Evolutionary conservation across 768 basidiomycete genomes (phyloP).

Genomic region (Lactarius deliciosus): DNA sequence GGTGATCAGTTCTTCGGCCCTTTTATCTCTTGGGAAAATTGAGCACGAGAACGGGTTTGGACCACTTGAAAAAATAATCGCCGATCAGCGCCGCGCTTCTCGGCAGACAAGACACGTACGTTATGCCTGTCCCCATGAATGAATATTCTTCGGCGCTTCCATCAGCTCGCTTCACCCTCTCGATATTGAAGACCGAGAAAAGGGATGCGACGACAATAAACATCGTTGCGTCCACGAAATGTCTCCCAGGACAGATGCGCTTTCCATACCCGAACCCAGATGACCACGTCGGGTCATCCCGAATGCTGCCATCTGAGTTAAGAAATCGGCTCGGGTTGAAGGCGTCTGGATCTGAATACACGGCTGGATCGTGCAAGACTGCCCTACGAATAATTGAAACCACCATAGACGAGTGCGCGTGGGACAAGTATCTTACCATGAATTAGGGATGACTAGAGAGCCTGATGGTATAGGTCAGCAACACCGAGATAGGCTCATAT

Average conservation of each 20-base stretch:
- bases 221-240: slow-evolving; percentile 14
- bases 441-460: slow-evolving; percentile 6
- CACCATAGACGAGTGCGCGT: too few species aligned
- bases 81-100: background rate
- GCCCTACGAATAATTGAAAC: background rate
- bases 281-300: background rate
- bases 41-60: slow-evolving; percentile 8
- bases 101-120: background rate
- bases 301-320: slow-evolving; percentile 6
- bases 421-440: slow-evolving; percentile 1
- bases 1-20: slow-evolving; percentile 4
- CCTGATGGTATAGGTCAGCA: background rate
- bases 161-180: background rate
- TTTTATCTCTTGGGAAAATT: slow-evolving; percentile 15
- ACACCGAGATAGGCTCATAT: too few species aligned
- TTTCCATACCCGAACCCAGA: slow-evolving; percentile 30
- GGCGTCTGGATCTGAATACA: slow-evolving; percentile 13
- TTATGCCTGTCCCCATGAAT: background rate
- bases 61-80: slow-evolving; percentile 1
- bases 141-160: background rate
- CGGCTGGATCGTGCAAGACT: slow-evolving; percentile 8
- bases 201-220: slow-evolving; percentile 18
- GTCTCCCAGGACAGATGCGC: slow-evolving; percentile 29
- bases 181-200: slow-evolving; percentile 14
- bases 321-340: slow-evolving; percentile 21